Evolutionary conservation across 345 rosid genomes (phyloP).

Genomic region (Citrus maxima): DNA sequence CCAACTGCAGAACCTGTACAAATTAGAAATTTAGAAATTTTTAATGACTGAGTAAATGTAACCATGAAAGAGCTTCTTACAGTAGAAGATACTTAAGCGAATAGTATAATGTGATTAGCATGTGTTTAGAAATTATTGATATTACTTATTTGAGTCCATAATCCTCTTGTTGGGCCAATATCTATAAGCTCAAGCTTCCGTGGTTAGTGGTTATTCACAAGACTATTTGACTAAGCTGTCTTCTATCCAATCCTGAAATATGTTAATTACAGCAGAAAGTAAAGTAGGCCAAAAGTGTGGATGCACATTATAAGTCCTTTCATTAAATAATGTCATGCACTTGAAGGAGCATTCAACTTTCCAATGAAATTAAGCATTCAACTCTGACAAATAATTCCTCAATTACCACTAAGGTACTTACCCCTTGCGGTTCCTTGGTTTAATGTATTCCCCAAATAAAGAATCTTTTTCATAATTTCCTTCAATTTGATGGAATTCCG

Average conservation of each 20-base stretch:
- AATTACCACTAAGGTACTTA: conserved; percentile 26
- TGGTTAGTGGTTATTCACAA: background rate
- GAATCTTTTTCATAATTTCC: conserved; percentile 94
- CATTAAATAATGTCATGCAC: background rate
- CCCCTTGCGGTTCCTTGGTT: conserved; percentile 99
- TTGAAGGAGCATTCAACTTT: background rate
- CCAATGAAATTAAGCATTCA: background rate
- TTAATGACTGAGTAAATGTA: conserved; percentile 1
- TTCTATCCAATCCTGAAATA: background rate
- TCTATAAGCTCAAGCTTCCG: background rate
- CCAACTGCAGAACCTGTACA: conserved; percentile 94
- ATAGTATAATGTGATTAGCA: background rate
- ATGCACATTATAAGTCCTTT: background rate
- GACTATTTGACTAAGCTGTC: background rate
- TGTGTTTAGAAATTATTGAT: background rate
- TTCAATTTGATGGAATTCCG: conserved; percentile 77
- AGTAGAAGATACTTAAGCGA: background rate
- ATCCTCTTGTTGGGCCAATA: background rate
- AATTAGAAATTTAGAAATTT: conserved; percentile 17
- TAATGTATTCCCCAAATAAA: conserved; percentile 80
- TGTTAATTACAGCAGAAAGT: background rate
- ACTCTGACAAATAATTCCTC: background rate
- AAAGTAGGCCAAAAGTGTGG: background rate
- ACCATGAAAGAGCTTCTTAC: background rate
- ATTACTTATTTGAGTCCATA: background rate